phyloP scores from a whole-genome alignment of 2,329 filamentous ascomycete genomes.

The Ophiostoma himal-ulmi region DNA sequence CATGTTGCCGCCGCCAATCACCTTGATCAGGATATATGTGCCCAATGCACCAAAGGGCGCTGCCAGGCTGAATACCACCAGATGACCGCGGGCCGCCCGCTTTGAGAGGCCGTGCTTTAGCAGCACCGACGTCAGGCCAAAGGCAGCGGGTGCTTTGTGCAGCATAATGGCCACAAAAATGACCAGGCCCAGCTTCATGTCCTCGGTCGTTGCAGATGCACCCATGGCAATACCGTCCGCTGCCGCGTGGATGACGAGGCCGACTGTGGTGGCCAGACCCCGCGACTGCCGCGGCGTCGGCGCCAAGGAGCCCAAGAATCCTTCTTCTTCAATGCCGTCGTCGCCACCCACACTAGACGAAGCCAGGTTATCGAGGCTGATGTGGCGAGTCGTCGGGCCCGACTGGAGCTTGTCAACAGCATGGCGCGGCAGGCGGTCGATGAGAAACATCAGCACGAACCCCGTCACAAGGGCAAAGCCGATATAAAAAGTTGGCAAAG shows the following conservation, averaged over 20 bases:
- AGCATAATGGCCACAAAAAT: slow-evolving; percentile 97
- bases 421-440: slow-evolving; percentile 77
- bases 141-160: slow-evolving; percentile 93
- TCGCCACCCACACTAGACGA: slow-evolving; percentile 31
- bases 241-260: slow-evolving; percentile 90
- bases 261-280: slow-evolving; percentile 77
- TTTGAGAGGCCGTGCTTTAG: slow-evolving; percentile 89
- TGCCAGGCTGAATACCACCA: slow-evolving; percentile 86
- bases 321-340: slow-evolving; percentile 41
- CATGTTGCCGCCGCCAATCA: slow-evolving; percentile 56
- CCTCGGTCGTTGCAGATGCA: slow-evolving; percentile 70
- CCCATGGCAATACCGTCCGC: slow-evolving; percentile 95
- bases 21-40: slow-evolving; percentile 73
- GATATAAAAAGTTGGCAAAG: slow-evolving; percentile 66
- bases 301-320: slow-evolving; percentile 54
- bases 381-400: slow-evolving; percentile 68
- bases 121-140: slow-evolving; percentile 84
- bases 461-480: slow-evolving; percentile 81
- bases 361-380: slow-evolving; percentile 76
- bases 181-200: slow-evolving; percentile 75
- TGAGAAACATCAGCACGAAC: slow-evolving; percentile 94
- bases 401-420: slow-evolving; percentile 59
- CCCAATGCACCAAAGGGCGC: slow-evolving; percentile 78
- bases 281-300: slow-evolving; percentile 54
- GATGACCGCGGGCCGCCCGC: slow-evolving; percentile 72